phyloP scores from a whole-genome alignment of 2,329 filamentous ascomycete genomes.

The Penicillium janthinellum region DNA sequence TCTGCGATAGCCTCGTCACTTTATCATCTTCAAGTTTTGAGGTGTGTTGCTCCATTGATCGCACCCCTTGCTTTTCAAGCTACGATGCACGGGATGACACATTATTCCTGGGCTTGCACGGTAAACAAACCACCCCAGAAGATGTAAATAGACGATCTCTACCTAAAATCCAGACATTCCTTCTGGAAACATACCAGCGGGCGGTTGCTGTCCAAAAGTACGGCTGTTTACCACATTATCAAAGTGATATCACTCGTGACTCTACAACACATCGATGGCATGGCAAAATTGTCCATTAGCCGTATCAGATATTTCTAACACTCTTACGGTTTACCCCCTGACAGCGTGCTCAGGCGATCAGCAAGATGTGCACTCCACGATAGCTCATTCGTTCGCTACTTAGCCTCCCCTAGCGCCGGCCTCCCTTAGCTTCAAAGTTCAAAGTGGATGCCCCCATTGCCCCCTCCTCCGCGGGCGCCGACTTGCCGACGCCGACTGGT shows the following conservation, averaged over 20 bases:
- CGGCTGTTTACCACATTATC: constrained; percentile 2
- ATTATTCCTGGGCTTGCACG: constrained; percentile 10
- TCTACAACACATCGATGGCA: background rate
- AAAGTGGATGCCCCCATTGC: background rate
- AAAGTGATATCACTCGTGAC: background rate
- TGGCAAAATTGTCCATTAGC: background rate
- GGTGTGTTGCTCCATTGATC: background rate
- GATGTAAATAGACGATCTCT: constrained; percentile 12
- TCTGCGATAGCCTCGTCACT: background rate
- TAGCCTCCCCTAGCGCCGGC: background rate
- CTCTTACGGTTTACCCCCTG: background rate
- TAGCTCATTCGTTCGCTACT: background rate
- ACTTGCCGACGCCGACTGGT: constrained; percentile 3
- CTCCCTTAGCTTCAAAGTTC: constrained; percentile 7
- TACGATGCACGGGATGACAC: constrained; percentile 13
- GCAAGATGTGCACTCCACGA: background rate
- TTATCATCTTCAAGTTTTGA: background rate
- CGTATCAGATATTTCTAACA: background rate
- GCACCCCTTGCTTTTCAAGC: background rate
- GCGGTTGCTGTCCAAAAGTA: constrained; percentile 15
- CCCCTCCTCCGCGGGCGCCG: background rate
- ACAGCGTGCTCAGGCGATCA: constrained; percentile 9
- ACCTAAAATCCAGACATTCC: constrained; percentile 7
- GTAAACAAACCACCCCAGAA: constrained; percentile 8
- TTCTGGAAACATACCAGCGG: constrained; percentile 16